These are phyloP conservation scores for Metschnikowia colocasiae DNA, from an alignment of 805 yeast genomes.

Conservation along the genomic window DNA sequence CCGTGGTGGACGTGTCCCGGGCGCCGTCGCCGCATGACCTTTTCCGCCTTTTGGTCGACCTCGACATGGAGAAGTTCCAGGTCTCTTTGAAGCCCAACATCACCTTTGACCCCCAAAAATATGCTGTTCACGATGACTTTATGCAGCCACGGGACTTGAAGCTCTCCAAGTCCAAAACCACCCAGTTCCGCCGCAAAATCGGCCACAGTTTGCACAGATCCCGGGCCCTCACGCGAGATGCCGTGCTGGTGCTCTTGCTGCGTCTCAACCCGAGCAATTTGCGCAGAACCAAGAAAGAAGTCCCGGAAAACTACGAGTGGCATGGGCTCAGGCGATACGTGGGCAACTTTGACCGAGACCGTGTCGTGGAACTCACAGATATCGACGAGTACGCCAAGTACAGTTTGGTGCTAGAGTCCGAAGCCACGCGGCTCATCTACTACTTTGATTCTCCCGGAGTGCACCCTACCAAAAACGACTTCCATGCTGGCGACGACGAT, in stretches of 20 bases:
- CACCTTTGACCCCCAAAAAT: conserved; percentile 40
- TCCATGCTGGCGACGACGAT: conserved; percentile 5
- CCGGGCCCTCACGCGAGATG: not conserved
- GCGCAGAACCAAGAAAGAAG: not conserved
- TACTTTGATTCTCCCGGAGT: conserved; percentile 71
- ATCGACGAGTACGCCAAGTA: conserved; percentile 74
- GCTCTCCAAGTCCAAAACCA: not conserved
- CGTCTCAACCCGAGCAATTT: not conserved
- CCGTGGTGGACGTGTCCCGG: conserved; percentile 52
- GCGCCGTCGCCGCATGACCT: conserved; percentile 50
- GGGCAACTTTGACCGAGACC: conserved; percentile 31
- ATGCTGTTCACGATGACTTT: not conserved
- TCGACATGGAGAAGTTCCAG: conserved; percentile 51
- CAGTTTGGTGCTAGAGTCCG: conserved; percentile 63
- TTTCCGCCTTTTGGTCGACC: conserved; percentile 45
- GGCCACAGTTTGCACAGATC: not conserved
- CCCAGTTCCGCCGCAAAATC: not conserved
- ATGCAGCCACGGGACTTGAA: not conserved
- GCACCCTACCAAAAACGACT: conserved; percentile 4
- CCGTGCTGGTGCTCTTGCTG: not conserved
- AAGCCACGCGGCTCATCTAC: conserved; percentile 50
- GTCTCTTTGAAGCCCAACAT: conserved; percentile 68
- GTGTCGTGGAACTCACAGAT: conserved; percentile 36
- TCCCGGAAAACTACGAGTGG: conserved; percentile 48
- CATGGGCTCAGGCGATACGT: conserved; percentile 71